A percentile compares a stretch with the other conserved stretches of the same genome.
These are phyloP conservation scores for Takashimella tepidaria DNA, from an alignment of 1,284 basidiomycete genomes.

Conservation along the genomic window DNA sequence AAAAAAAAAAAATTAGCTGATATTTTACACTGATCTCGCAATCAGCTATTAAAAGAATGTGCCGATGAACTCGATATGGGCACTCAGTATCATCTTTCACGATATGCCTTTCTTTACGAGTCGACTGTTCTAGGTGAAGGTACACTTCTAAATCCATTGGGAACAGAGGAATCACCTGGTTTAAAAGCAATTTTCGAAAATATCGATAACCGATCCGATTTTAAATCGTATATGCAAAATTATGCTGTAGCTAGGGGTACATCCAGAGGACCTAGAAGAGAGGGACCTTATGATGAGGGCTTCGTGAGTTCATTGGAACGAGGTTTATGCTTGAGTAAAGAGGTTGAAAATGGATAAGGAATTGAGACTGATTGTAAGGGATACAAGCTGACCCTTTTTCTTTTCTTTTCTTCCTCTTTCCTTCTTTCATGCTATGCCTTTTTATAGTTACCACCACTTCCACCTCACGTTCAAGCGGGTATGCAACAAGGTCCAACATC, in stretches of 20 bases:
- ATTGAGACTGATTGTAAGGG: no score
- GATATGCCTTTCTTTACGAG: constrained; percentile 93
- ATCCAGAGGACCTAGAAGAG: constrained; percentile 65
- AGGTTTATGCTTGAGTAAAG: neutral
- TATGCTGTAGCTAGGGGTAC: constrained; percentile 76
- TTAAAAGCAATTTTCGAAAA: constrained; percentile 80
- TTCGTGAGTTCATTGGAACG: constrained; percentile 57
- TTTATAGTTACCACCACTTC: constrained; percentile 9
- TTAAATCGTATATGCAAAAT: constrained; percentile 95
- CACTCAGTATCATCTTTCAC: constrained; percentile 90
- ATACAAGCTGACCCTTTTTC: no score
- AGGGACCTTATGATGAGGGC: constrained; percentile 78
- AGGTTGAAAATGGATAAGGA: constrained; percentile 28
- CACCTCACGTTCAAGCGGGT: constrained; percentile 9
- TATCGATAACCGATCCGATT: constrained; percentile 92
- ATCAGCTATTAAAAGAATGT: constrained; percentile 86
- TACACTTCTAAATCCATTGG: constrained; percentile 55
- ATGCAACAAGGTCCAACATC: neutral
- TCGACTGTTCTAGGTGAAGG: constrained; percentile 85
- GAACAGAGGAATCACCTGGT: constrained; percentile 53
- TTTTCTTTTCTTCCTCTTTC: no score
- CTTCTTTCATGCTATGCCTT: no score
- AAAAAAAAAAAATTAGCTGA: neutral
- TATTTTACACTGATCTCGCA: neutral
- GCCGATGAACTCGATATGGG: constrained; percentile 95